Base-by-base conservation (phyloP, 495 filamentous ascomycete genomes). In the Daldinia grandis region DNA sequence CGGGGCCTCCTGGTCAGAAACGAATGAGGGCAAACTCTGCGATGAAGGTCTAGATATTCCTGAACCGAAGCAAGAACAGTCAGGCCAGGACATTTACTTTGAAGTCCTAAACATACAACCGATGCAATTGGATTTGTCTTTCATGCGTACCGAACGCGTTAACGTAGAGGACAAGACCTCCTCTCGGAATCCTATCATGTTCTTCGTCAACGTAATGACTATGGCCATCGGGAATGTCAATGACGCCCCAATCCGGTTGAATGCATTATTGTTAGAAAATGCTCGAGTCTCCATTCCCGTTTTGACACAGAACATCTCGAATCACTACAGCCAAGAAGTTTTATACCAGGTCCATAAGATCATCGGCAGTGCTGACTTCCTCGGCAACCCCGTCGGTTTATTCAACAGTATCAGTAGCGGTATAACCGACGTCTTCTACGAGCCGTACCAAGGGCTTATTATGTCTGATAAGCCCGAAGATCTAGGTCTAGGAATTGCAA, bases 211-310 rank as follows among this genome's bases (percentile, higher is more conserved):
- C 77, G 92, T 97, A 72, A 89, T 99, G 85, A 98, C 95, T 19
- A 99, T 99, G 95, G 97, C 95, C 10, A 93, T 99, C 73, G 95
- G 95, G 58, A 99, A 99, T 74, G 90, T 99, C 83, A 99, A 98
- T 74, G 95, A 99, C 78, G 95, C 95, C 15, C 95, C 95, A 0
- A 87, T 99, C 27, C 88, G 93, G 47, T 87, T 98, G 65, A 98
- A 97, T 70, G 92, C 95, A 12, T 81, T 99, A 33, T 92, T 99
- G 86, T 82, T 99, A 10, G 95, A 98, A 78, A 99, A 99, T 74
- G 94, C 93, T 27, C 91, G 95, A 31, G 92, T 98, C 35, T 97
- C 96, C 1, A 86, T 94, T 14, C 89, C 91, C 6, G 87, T 95
- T 14, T 85, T 99, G 28, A 87, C 92, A 25, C 89, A 89, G 74